Evolutionary conservation across 1,139 yeast species (phyloP), one percentile per base, ranked within the genome.

Genomic region (Blastobotrys serpentis): DNA sequence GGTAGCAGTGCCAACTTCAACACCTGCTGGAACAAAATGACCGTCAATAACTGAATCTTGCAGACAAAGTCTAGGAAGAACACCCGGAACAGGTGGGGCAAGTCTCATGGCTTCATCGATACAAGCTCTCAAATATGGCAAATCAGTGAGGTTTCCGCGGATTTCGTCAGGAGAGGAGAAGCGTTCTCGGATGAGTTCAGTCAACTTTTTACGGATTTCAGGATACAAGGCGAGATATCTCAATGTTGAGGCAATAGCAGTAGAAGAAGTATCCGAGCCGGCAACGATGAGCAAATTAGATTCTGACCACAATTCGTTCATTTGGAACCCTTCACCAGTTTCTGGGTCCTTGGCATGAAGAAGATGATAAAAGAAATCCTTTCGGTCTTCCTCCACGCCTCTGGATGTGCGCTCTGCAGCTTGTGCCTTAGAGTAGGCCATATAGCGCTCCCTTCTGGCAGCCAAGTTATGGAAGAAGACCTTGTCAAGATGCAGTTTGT

Each of bases 91-190:
- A 4, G 56, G 56, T 8, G 56, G 56, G 13, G 56, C 52, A 7
- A 53, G 46, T 26, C 56, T 48, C 56, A 53, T 53, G 23, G 56
- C 50, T 23, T 53, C 56, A 39, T 53, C 56, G 21, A 53, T 50
- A 39, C 56, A 53, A 8, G 56, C 56, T 36, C 56, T 43, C 32
- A 53, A 42, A 23, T 44, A 50, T 16, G 56, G 56, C 23, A 53
- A 39, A 18, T 43, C 43, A 26, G 46, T 25, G 7, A 50, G 46
- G 10, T 44, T 44, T 16, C 46, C 41, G 17, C 50, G 49, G 26
- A 53, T 47, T 21, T 53, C 54, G 32, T 52, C 48, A 13, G 47
- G 48, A 21, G 53, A 49, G 33, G 34, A 43, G 33, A 44, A 53
- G 22, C 43, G 38, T 19, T 44, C 41, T 19, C 54, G 47, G n/a